These are phyloP conservation scores for Paraconiothyrium sp. DNA, from an alignment of 2,329 filamentous ascomycete species.

Conservation along the genomic window DNA sequence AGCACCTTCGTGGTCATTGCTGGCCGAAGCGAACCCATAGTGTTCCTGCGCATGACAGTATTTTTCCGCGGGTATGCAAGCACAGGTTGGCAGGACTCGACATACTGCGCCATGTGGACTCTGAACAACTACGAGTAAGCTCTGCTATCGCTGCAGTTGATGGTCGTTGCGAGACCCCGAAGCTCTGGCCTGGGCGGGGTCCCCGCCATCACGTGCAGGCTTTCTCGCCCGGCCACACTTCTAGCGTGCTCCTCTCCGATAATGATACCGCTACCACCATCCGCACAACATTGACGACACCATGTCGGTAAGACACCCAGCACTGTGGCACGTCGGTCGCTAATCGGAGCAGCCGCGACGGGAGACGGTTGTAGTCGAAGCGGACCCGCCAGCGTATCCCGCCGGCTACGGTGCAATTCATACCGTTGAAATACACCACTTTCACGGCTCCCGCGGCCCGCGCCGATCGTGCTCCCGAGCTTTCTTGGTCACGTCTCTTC, in stretches of 20 bases:
- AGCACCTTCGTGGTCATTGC: not conserved
- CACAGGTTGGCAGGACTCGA: not conserved
- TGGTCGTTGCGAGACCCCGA: not conserved
- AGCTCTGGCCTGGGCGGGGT: too few species aligned
- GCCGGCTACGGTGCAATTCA: constrained; percentile 28
- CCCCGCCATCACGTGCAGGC: not conserved
- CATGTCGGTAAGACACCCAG: constrained; percentile 9
- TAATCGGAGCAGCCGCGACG: constrained; percentile 17
- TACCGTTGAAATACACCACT: constrained; percentile 32
- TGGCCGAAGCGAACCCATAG: too few species aligned
- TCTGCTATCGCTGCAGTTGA: not conserved
- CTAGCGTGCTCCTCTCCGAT: not conserved
- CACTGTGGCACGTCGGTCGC: not conserved
- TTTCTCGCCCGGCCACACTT: not conserved
- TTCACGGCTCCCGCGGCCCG: constrained; percentile 22
- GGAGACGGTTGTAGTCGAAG: constrained; percentile 26
- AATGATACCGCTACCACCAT: not conserved
- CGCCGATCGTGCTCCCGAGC: constrained; percentile 27
- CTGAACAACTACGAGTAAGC: not conserved
- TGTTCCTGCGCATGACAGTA: too few species aligned
- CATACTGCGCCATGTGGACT: not conserved
- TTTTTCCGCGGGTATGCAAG: too few species aligned
- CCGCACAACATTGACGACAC: not conserved
- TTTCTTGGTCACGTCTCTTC: constrained; percentile 22
- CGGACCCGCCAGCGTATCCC: constrained; percentile 32